phyloP scores from a whole-genome alignment of 176 grass and related monocot species.

The Phoenix roebelenii region DNA sequence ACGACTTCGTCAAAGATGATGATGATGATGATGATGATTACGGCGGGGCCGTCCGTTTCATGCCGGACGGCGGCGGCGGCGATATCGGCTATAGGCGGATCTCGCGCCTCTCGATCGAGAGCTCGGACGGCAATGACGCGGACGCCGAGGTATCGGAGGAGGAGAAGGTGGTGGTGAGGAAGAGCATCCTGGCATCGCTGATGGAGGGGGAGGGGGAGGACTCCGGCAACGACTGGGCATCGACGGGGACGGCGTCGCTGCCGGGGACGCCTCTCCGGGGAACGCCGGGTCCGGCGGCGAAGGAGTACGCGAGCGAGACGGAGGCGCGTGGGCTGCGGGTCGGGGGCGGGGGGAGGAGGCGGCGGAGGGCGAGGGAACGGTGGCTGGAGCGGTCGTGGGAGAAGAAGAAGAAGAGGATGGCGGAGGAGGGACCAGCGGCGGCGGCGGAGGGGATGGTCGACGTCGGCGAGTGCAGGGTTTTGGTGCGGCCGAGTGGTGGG shows the following conservation, averaged over 20 bases:
- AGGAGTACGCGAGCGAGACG: background rate
- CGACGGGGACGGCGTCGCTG: too few species aligned
- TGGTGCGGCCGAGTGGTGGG: slow-evolving; percentile 15
- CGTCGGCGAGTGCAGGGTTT: slow-evolving; percentile 13
- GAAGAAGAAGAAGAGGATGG: slow-evolving; percentile 41
- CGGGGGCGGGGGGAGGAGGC: slow-evolving; percentile 1
- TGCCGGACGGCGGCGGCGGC: background rate
- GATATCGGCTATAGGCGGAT: slow-evolving; percentile 14
- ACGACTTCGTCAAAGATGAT: too few species aligned
- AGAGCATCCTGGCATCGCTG: slow-evolving; percentile 1
- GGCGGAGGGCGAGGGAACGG: slow-evolving; percentile 30
- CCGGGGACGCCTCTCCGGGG: slow-evolving; percentile 34
- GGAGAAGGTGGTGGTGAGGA: too few species aligned
- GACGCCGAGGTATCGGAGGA: slow-evolving; percentile 36
- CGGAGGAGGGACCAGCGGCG: slow-evolving; percentile 13
- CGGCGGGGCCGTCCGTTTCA: too few species aligned
- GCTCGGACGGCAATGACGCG: slow-evolving; percentile 38
- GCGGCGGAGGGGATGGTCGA: slow-evolving; percentile 17
- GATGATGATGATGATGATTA: too few species aligned
- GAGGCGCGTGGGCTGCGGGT: slow-evolving; percentile 31
- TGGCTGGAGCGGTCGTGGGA: slow-evolving; percentile 60
- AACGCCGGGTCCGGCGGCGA: slow-evolving; percentile 9
- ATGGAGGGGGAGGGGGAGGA: background rate
- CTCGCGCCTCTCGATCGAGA: slow-evolving; percentile 34
- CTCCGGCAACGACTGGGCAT: background rate